Evolutionary conservation across 805 yeast species (phyloP), one percentile per base, ranked within the genome.

Genomic region (Wickerhamomyces chambardii): DNA sequence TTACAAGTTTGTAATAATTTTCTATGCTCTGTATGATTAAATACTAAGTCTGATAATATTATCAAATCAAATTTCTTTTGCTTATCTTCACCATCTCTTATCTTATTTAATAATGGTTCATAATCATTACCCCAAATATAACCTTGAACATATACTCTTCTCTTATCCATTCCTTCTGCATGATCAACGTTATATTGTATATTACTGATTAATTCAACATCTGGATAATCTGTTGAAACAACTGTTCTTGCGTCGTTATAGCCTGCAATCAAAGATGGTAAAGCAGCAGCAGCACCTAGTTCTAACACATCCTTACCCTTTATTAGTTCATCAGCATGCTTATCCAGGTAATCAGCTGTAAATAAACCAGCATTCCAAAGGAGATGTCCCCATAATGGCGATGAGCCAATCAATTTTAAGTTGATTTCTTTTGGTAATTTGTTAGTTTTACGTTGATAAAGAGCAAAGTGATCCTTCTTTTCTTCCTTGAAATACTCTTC

Each of bases 321-420:
- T 1, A 82, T 72, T 22, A 80, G 56, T 10, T 62, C 66, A 0
- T 55, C 56, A 0, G 78, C 63, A 45, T 83, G 71, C 24, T 55
- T 48, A 45, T 92, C 97, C 15, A 92, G 55, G 55, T 78, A 83
- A 46, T 79, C 75, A 1, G 97, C 92, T 2, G 95, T 78, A 45
- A 73, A 89, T 31, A 77, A 75, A 31, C 97, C 95, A 2, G 97
- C 97, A 53, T 92, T 89, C 86, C 97, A 92, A 17, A 92, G 63
- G 25, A 89, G 60, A 60, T 92, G 98, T 3, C 97, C 98, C 94
- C 97, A 92, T 32, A 92, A 61, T 28, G 97, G 97, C 14, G 95
- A 85, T 30, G 75, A 66, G 0, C 97, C 97, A 11, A 92, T 90
- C 27, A 92, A 65, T 46, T 84, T 70, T 25, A 92, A 58, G 17